Conservation (phyloP, 2,329 filamentous ascomycete species). For the Nothophoma quercina region DNA sequence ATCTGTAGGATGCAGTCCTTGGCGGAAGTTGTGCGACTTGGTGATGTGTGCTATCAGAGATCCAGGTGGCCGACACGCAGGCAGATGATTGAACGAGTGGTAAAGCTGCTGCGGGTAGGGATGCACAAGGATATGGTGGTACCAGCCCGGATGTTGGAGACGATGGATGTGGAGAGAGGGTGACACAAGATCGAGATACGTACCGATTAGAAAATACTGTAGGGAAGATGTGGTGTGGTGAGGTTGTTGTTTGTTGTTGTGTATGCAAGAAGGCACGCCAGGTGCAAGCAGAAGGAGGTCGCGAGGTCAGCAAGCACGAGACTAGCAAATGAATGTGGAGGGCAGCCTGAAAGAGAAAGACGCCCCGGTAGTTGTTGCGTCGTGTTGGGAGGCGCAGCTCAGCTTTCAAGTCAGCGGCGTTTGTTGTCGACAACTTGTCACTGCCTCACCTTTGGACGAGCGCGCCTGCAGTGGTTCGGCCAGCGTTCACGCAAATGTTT, state of each 20-base stretch:
- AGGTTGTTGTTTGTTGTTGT: conserved; percentile 14
- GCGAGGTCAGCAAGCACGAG: conserved; percentile 8
- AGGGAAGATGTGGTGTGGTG: conserved; percentile 15
- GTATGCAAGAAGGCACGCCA: conserved; percentile 10
- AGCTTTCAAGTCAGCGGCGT: conserved; percentile 18
- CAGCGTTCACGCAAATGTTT: conserved; percentile 24
- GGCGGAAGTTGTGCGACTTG: neutral
- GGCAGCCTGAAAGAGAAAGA: conserved; percentile 10
- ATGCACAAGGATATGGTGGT: conserved; percentile 10
- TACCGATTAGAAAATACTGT: conserved; percentile 29
- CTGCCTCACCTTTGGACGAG: conserved; percentile 21
- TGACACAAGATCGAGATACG: conserved; percentile 22
- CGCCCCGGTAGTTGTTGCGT: conserved; percentile 9
- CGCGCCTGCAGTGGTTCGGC: conserved; percentile 33
- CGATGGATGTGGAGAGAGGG: conserved; percentile 6
- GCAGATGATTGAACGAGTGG: conserved; percentile 6
- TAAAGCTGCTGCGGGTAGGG: conserved; percentile 11
- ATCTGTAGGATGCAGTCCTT: neutral
- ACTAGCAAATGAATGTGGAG: conserved; percentile 5
- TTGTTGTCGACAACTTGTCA: conserved; percentile 26
- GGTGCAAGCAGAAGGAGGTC: conserved; percentile 3
- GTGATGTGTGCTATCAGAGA: neutral
- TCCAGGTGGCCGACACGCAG: conserved; percentile 5
- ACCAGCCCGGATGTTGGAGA: conserved; percentile 8
- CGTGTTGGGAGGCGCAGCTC: conserved; percentile 15